Evolutionary conservation across 805 yeast species (phyloP), one percentile per base, ranked within the genome.

Genomic region (Candida railenensis): DNA sequence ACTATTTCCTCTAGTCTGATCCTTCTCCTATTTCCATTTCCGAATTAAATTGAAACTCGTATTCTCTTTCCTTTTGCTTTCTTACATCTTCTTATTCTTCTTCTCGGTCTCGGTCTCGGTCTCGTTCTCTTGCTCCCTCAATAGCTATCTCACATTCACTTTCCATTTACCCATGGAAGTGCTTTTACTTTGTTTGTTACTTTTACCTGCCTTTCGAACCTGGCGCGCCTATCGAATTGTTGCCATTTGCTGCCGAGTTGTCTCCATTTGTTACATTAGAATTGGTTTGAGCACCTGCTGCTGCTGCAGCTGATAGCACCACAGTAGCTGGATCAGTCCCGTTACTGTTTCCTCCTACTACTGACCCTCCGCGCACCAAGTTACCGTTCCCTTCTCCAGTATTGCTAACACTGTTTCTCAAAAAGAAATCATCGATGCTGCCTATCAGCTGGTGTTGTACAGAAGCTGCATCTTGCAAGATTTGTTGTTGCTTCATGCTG

Each of bases 371-470:
- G 12, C 43, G 43, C 7, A 32, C 43, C 34, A 40, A n/a, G 19
- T 22, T 15, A 4, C 43, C 43, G 18, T 40, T 40, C 25, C 12
- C 34, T 19, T 14, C n/a, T n/a, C n/a, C 40, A 28, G n/a, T 15
- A 20, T 40, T 40, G n/a, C 43, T 34, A 14, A 30, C 37, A 14
- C 22, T 18, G 34, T 14, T 22, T 28, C 61, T 47, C 19, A 61
- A 47, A 48, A 61, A 59, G 42, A 56, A 61, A 22, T 61, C 66
- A 44, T 61, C 66, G 22, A 61, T 58, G 20, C 54, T 49, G 19
- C 53, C 43, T 12, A 51, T 49, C 22, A 41, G 51, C 22, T 37
- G 54, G 12, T 45, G 53, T 30, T 47, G 44, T n/a, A 22, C 34
- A 7, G 25, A 22, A 36, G 47, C 39, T 38, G 49, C 37, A 22